These are phyloP conservation scores for Trichoderma koningii DNA, from an alignment of 2,329 filamentous ascomycete species.

Conservation along the genomic window DNA sequence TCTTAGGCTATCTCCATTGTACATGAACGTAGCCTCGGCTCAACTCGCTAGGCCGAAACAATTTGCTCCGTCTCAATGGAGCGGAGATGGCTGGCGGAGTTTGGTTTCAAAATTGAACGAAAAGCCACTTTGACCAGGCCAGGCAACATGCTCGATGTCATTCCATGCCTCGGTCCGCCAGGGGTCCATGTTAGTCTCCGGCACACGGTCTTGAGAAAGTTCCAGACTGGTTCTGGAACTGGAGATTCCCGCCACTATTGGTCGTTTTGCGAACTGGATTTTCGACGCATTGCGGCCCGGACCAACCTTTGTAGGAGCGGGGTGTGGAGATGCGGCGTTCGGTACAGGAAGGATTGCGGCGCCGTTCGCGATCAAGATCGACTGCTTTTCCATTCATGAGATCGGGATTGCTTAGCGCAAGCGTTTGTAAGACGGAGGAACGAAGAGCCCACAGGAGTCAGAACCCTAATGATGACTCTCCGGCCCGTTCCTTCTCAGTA, in stretches of 20 bases:
- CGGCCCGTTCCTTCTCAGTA: not conserved
- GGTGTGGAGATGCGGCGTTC: slow-evolving; percentile 2
- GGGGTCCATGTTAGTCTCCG: too few species aligned
- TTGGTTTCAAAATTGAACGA: not conserved
- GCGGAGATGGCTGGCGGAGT: slow-evolving; percentile 15
- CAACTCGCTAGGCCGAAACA: not conserved
- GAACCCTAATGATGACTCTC: not conserved
- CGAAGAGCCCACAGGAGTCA: not conserved
- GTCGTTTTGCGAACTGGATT: not conserved
- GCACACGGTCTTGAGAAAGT: too few species aligned
- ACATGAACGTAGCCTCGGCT: slow-evolving; percentile 1
- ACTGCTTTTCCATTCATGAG: not conserved
- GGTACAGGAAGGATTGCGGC: not conserved
- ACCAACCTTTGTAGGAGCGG: not conserved
- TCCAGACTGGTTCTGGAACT: too few species aligned
- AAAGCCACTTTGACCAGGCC: too few species aligned
- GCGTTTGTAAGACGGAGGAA: not conserved
- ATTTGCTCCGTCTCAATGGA: not conserved
- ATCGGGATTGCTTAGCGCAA: not conserved
- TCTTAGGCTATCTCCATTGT: not conserved
- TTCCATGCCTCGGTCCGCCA: too few species aligned
- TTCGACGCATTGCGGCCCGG: not conserved
- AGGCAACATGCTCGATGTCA: too few species aligned
- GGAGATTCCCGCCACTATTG: too few species aligned
- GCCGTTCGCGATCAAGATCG: not conserved